A percentile compares a stretch with the other conserved stretches of the same genome.
Evolutionary conservation across 352 stramenopile species (phyloP).

Genomic region (Discostella stelligera): DNA sequence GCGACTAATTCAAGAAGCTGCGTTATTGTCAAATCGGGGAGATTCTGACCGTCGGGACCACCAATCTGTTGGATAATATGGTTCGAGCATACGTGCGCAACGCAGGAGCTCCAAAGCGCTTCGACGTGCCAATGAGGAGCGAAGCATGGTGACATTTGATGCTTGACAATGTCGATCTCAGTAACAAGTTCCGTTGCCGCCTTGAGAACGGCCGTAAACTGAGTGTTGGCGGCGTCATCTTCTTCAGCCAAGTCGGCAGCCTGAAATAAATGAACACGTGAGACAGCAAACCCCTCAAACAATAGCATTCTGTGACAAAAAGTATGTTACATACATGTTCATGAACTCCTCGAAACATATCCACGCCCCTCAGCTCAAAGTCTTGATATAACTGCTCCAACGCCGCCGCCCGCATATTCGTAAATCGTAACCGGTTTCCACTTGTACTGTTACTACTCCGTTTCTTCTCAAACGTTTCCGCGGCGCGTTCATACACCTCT

Average conservation of each 20-base stretch:
- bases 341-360: constrained; percentile 73
- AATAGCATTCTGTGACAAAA: neutral
- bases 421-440: constrained; percentile 62
- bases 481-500: constrained; percentile 77
- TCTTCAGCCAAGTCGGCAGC: constrained; percentile 59
- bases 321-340: constrained; percentile 19
- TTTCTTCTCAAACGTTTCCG: constrained; percentile 69
- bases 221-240: constrained; percentile 56
- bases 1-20: constrained; percentile 80
- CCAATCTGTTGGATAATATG: constrained; percentile 83
- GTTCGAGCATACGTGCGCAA: constrained; percentile 77
- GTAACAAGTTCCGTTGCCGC: constrained; percentile 72
- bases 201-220: constrained; percentile 77
- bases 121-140: constrained; percentile 76
- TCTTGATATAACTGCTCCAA: constrained; percentile 79
- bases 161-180: constrained; percentile 78
- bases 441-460: constrained; percentile 21
- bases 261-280: constrained; percentile 4
- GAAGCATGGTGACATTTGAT: constrained; percentile 81
- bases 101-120: constrained; percentile 78
- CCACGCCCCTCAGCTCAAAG: constrained; percentile 71
- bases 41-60: constrained; percentile 69
- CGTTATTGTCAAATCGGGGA: constrained; percentile 74
- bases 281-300: neutral
- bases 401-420: constrained; percentile 76